Conservation (phyloP, 495 filamentous ascomycete species). For the Xylaria castorea region DNA sequence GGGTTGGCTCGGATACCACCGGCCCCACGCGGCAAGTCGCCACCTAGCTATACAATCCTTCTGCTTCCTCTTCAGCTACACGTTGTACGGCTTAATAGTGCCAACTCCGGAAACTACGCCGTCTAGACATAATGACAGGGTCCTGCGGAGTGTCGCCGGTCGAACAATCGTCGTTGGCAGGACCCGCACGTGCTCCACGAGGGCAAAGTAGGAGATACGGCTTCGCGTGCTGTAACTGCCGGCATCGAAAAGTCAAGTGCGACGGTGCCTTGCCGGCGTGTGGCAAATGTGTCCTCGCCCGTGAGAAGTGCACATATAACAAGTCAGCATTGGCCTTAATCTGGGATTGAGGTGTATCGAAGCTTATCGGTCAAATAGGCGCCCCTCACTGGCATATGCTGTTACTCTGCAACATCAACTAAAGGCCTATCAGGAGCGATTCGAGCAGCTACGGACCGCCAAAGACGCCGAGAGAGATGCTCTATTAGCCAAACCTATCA, state of each 20-base stretch:
- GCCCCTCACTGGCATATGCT: slow-evolving; percentile 9
- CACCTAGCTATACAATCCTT: background rate
- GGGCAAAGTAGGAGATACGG: slow-evolving; percentile 22
- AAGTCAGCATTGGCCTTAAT: background rate
- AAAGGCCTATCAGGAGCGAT: slow-evolving; percentile 8
- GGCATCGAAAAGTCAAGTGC: slow-evolving; percentile 20
- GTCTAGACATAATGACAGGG: background rate
- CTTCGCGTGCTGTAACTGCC: slow-evolving; percentile 21
- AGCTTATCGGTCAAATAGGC: slow-evolving; percentile 16
- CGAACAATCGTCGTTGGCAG: slow-evolving; percentile 3
- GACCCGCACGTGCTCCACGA: slow-evolving; percentile 1
- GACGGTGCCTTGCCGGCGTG: slow-evolving; percentile 13
- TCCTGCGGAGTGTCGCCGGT: background rate
- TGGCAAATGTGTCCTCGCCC: slow-evolving; percentile 4
- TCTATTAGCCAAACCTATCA: slow-evolving; percentile 10
- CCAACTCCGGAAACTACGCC: background rate
- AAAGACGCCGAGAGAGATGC: slow-evolving; percentile 11
- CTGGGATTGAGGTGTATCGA: background rate
- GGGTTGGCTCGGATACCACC: background rate
- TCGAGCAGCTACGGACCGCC: slow-evolving; percentile 3
- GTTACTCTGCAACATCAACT: slow-evolving; percentile 12
- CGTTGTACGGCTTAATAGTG: no score
- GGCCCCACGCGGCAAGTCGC: slow-evolving; percentile 4
- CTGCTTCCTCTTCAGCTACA: background rate
- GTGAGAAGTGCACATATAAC: slow-evolving; percentile 15